Evolutionary conservation across 371 early-diverging fungal genomes (phyloP).

Genomic region (Lichtheimia ornata): DNA sequence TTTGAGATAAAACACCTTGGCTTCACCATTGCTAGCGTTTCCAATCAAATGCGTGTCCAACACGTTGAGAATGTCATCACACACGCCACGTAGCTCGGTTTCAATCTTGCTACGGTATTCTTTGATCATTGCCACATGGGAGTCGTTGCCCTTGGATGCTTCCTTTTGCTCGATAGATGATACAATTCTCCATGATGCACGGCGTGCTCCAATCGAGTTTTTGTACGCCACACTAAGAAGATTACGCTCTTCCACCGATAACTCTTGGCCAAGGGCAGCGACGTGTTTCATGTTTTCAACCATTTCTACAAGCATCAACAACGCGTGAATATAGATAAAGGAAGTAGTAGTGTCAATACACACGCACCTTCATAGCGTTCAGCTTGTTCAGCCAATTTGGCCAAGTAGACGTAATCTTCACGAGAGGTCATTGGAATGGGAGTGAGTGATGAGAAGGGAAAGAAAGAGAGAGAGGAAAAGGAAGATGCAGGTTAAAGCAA

Average conservation of each 20-base stretch:
- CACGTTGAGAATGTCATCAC: conserved; percentile 93
- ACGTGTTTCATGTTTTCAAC: conserved; percentile 92
- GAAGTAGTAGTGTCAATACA: too few relatives aligned
- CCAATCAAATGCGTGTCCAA: conserved; percentile 90
- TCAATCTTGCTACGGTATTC: conserved; percentile 93
- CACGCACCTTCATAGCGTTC: conserved; percentile 90
- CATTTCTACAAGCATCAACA: conserved; percentile 74
- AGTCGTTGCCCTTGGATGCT: conserved; percentile 86
- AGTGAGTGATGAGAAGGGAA: too few relatives aligned
- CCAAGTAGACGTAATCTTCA: conserved; percentile 75
- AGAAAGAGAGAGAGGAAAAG: neutral
- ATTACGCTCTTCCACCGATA: conserved; percentile 98
- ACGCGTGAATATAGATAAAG: neutral
- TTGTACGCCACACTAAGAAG: conserved; percentile 99
- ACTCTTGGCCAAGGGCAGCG: conserved; percentile 65
- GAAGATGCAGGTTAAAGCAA: neutral
- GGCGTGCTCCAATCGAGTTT: conserved; percentile 98
- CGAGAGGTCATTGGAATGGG: conserved; percentile 15
- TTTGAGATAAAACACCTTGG: conserved; percentile 99
- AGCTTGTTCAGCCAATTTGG: conserved; percentile 99
- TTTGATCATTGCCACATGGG: conserved; percentile 87
- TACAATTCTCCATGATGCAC: conserved; percentile 99
- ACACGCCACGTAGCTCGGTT: conserved; percentile 91
- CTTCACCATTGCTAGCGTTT: conserved; percentile 86
- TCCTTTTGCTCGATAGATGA: conserved; percentile 98